Percentiles rank a stretch among this genome's conserved stretches.
Evolutionary conservation across 2,329 filamentous ascomycete species (phyloP).

Genomic region (Polychaeton citri): DNA sequence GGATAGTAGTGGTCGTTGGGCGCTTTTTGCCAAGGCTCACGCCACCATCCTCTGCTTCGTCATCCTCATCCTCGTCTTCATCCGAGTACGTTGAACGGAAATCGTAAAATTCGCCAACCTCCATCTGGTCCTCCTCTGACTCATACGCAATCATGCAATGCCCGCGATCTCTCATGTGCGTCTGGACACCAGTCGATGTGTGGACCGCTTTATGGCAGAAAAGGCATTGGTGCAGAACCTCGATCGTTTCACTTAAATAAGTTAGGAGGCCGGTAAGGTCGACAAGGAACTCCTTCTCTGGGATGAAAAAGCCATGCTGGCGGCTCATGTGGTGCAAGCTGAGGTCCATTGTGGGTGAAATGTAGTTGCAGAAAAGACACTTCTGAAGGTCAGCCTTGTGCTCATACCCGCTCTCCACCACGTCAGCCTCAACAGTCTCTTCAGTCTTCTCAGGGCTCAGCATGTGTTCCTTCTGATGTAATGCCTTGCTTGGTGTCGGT

Average conservation of each 20-base stretch:
- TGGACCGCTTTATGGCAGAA: conserved; percentile 75
- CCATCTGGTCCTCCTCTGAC: conserved; percentile 77
- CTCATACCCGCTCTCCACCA: conserved; percentile 16
- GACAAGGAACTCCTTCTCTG: conserved; percentile 71
- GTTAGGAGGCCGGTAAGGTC: conserved; percentile 69
- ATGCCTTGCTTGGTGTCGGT: conserved; percentile 26
- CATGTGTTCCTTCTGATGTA: conserved; percentile 18
- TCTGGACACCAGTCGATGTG: conserved; percentile 69
- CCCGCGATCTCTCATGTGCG: conserved; percentile 92
- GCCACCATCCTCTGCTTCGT: conserved; percentile 39
- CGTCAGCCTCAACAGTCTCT: conserved; percentile 4
- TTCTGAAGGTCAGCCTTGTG: conserved; percentile 30
- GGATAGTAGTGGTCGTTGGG: conserved; percentile 28
- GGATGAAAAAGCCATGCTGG: conserved; percentile 90
- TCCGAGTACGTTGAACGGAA: conserved; percentile 94
- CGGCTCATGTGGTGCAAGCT: conserved; percentile 84
- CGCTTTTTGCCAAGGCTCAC: conserved; percentile 58
- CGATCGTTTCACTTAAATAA: conserved; percentile 67
- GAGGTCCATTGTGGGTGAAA: conserved; percentile 59
- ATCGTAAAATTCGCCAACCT: conserved; percentile 93
- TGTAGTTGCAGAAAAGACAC: conserved; percentile 88
- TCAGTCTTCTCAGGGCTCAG: conserved; percentile 15
- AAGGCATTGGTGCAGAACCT: conserved; percentile 69
- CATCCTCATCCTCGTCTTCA: conserved; percentile 49
- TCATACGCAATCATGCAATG: conserved; percentile 95